Evolutionary conservation across 2,329 filamentous ascomycete genomes (phyloP).

Genomic region (Neopestalotiopsis rosae): DNA sequence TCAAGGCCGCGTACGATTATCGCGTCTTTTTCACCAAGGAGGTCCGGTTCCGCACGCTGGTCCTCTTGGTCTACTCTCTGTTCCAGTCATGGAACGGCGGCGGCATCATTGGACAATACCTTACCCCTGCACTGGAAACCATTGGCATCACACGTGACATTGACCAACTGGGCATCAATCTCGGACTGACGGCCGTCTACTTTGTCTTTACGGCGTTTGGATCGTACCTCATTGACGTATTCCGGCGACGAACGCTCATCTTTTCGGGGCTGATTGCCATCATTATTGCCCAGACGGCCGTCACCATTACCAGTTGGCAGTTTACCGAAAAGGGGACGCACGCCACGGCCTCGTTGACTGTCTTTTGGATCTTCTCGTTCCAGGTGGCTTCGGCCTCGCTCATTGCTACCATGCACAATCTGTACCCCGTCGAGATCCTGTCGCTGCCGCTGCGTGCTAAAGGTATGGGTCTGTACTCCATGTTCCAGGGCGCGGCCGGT

Average conservation of each 20-base stretch:
- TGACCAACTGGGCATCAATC: slow-evolving; percentile 46
- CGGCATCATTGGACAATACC: slow-evolving; percentile 49
- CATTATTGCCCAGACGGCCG: slow-evolving; percentile 48
- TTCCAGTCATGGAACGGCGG: slow-evolving; percentile 54
- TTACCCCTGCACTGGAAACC: slow-evolving; percentile 45
- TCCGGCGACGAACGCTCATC: slow-evolving; percentile 49
- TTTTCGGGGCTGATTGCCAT: slow-evolving; percentile 48
- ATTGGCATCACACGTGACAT: slow-evolving; percentile 44
- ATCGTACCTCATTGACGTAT: slow-evolving; percentile 46
- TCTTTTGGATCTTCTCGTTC: slow-evolving; percentile 54
- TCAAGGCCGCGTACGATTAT: slow-evolving; percentile 48
- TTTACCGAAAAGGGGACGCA: slow-evolving; percentile 38
- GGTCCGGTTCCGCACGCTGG: slow-evolving; percentile 47
- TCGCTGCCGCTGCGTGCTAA: slow-evolving; percentile 49
- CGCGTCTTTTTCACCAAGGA: slow-evolving; percentile 50
- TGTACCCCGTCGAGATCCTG: slow-evolving; percentile 50
- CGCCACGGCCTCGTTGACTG: slow-evolving; percentile 44
- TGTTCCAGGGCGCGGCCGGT: slow-evolving; percentile 49
- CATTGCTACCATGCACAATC: slow-evolving; percentile 53
- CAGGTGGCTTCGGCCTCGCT: slow-evolving; percentile 51
- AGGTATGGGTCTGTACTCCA: slow-evolving; percentile 50
- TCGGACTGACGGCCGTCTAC: slow-evolving; percentile 49
- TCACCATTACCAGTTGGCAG: slow-evolving; percentile 54
- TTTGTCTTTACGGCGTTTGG: slow-evolving; percentile 51
- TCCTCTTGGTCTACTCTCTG: slow-evolving; percentile 49